Evolutionary conservation across 164 flowering plant genomes (phyloP), one percentile per base, ranked within the genome.

Genomic region (Dillenia turbinata): DNA sequence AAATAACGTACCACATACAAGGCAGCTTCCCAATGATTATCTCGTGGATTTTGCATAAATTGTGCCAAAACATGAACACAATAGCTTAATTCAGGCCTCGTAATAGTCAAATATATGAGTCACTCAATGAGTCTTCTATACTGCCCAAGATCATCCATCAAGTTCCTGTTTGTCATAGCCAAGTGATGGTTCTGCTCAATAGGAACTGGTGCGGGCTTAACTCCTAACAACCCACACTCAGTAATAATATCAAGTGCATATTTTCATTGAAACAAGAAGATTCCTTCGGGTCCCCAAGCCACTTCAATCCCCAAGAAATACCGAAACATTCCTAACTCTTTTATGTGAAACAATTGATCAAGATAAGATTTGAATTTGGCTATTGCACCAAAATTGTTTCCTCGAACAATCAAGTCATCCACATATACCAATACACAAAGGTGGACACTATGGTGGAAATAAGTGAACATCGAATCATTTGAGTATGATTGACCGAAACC

Each of bases 301-400:
- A 59, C 5, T 47, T 46, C 62, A 59, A 47, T 59, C 6, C 52
- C 62, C 13, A 46, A 47, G 40, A 59, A 59, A 59, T 59, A 59
- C 12, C 26, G 46, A 9, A 46, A 11, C 14, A n/a, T 14, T 5
- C 62, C 62, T 11, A 59, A n/a, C 3, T 59, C 52, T 47, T 47
- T 59, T 10, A 59, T 59, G 40, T 47, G 22, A 19, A 59, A 59
- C 1, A 3, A 16, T 8, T 14, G 9, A 45, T 22, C 10, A 3
- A 59, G 40, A n/a, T n/a, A 15, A 11, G 24, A 3, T 14, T 59
- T 59, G 10, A 47, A 5, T 8, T 8, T 5, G 9, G 1, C 12
- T 2, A 46, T 46, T 11, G 6, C 24, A 1, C 9, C 13, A 5
- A 3, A 6, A 15, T 16, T 3, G 17, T 47, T 15, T 14, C 62